Base-by-base conservation (phyloP, 2,329 filamentous ascomycete genomes). In the Epicoccum nigrum region DNA sequence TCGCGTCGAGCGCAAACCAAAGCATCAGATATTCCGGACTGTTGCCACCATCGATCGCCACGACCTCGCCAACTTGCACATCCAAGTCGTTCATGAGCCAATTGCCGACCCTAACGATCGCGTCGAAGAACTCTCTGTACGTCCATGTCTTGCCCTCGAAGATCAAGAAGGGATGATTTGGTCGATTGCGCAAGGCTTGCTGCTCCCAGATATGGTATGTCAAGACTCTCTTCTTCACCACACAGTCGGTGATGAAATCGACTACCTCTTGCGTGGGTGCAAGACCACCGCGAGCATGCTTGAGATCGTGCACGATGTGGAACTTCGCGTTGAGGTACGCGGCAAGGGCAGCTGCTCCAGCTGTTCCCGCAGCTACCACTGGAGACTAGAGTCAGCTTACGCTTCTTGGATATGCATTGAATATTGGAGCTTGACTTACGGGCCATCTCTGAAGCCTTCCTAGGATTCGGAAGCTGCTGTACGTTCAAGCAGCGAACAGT, bases 301-400 rank as follows among this genome's bases (percentile, higher is more conserved):
- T 56, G 6, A 71, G 39, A 39, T 72, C 69, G 45, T 69, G 37
- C 15, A 37, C 43, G 25, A 72, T 63, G 31, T 72, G 70, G 52
- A 62, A 62, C 57, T 72, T 72, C 8, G 71, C 70, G 44, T 74
- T 72, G 13, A 73, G 50, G 54, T 74, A 74, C 21, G 70, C 70
- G 11, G 65, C 63, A 9, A 70, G 28, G 20, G 67, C 68, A 30
- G 66, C 53, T 23, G 63, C 60, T 12, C 61, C 66, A 8, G 67
- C 62, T 8, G 59, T 64, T 32, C 65, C 63, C 3, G 66, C 65
- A 25, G 51, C 37, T 7, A 54, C 31, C 4, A 50, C 37, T 45
- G 33, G 4, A 9, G 5, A 9, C 7, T 3, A 4, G 9, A 2
- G 34, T 50, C 20, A 54, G 51, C 23, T 37, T 28, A 11, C 13